Conservation (phyloP, 2,329 filamentous ascomycete species). For the Proliferodiscus dingleyae region DNA sequence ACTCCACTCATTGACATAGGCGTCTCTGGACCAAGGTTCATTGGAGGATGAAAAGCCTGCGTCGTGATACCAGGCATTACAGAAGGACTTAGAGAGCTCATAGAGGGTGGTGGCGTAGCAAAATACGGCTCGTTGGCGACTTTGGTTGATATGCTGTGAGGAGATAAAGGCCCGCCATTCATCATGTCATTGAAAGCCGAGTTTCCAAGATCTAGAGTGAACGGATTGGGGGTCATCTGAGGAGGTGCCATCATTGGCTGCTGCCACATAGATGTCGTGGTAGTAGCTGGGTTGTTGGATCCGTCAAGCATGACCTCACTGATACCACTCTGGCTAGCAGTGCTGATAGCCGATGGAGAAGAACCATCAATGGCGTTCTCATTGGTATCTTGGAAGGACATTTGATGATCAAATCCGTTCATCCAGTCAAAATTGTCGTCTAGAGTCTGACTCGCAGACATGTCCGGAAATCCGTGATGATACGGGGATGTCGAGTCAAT, state of each 20-base stretch:
- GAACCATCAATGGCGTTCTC: constrained; percentile 87
- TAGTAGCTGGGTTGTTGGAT: constrained; percentile 56
- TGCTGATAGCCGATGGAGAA: constrained; percentile 93
- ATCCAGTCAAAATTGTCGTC: constrained; percentile 84
- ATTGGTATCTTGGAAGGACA: constrained; percentile 63
- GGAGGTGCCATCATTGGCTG: constrained; percentile 64
- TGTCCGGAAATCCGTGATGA: constrained; percentile 50
- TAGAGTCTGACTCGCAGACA: constrained; percentile 52
- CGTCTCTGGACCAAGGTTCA: constrained; percentile 68
- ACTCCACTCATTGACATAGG: constrained; percentile 63
- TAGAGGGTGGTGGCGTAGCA: constrained; percentile 68
- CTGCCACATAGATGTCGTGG: constrained; percentile 62
- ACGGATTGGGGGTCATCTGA: constrained; percentile 60
- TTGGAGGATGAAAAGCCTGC: constrained; percentile 59
- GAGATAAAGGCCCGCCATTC: constrained; percentile 67
- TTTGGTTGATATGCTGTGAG: constrained; percentile 68
- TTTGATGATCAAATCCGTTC: constrained; percentile 72
- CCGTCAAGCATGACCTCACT: constrained; percentile 91
- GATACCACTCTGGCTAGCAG: constrained; percentile 83
- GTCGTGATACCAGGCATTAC: constrained; percentile 60
- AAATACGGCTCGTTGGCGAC: constrained; percentile 71
- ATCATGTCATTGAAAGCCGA: constrained; percentile 74
- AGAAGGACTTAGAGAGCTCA: constrained; percentile 69
- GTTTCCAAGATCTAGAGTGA: constrained; percentile 69
- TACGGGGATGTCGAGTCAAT: constrained; percentile 60